Base-by-base conservation (phyloP, 371 early-diverging fungal species). In the Mortierella sp. region DNA sequence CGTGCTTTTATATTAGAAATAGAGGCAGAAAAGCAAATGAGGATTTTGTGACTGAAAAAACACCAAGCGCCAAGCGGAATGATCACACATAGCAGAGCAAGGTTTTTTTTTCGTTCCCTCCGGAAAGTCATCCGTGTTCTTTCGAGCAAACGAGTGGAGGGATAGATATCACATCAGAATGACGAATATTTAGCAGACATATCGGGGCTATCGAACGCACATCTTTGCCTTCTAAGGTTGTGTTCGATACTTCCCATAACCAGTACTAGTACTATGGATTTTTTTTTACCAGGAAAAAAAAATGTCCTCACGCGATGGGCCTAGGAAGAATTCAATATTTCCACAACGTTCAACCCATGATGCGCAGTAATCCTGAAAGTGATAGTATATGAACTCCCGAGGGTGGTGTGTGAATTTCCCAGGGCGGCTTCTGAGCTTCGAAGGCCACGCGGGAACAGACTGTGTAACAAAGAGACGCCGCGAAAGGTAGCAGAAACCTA, bases 401-500 rank as follows among this genome's bases (percentile, higher is more conserved):
- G 13, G 28, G 58, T 31, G 58, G 57, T 26, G 26, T 57, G 57
- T 57, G 57, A 1, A 5, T 5, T 5, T 38, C 42, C n/a, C n/a
- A n/a, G n/a, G n/a, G n/a, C n/a, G n/a, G n/a, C n/a, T n/a, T n/a
- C n/a, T n/a, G n/a, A 55, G 26, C 55, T n/a, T 24, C 4, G n/a
- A 57, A n/a, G 26, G 57, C 8, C 26, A 10, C 31, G 10, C 28
- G 58, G 13, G 31, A 58, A 31, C 26, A 28, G 58, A 58, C 58
- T 28, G 58, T 58, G 58, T 58, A 58, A 58, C 28, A 58, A 57
- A 57, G 57, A 58, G 58, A 58, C 58, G 58, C 31, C 58, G 58
- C 31, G 58, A 58, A 58, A 28, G 31, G 14, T 28, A 58, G 28
- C 58, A 26, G 58, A 58, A 58, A 28, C 14, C 28, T 58, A 58